These are phyloP conservation scores for Scorias spongiosa DNA, from an alignment of 2,329 filamentous ascomycete genomes.

Conservation along the genomic window DNA sequence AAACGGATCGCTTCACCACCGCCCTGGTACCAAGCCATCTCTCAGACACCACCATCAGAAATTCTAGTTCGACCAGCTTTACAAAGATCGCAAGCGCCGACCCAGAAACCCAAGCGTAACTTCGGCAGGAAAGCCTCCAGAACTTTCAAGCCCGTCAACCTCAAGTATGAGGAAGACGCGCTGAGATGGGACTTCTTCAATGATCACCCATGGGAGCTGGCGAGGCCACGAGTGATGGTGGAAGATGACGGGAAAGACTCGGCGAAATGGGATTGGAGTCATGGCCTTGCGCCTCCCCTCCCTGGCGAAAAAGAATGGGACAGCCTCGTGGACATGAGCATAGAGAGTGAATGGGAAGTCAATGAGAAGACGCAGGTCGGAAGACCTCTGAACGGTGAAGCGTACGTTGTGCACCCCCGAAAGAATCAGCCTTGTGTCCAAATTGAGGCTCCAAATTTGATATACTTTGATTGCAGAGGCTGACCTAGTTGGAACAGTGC, in stretches of 20 bases:
- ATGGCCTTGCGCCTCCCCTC: slow-evolving; percentile 2
- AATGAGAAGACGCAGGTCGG: slow-evolving; percentile 51
- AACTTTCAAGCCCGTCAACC: slow-evolving; percentile 63
- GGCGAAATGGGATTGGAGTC: slow-evolving; percentile 62
- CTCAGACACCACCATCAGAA: slow-evolving; percentile 44
- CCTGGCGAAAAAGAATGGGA: neutral
- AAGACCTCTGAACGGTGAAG: slow-evolving; percentile 54
- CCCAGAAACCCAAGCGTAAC: slow-evolving; percentile 37
- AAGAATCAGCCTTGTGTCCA: slow-evolving; percentile 48
- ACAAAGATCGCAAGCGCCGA: slow-evolving; percentile 34
- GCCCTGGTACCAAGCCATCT: slow-evolving; percentile 43
- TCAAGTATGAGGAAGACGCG: slow-evolving; percentile 70
- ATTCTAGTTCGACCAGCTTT: slow-evolving; percentile 40
- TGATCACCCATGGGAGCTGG: slow-evolving; percentile 96
- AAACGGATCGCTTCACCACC: slow-evolving; percentile 28
- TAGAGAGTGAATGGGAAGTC: slow-evolving; percentile 30
- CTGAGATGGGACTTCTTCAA: slow-evolving; percentile 71
- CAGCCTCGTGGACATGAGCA: slow-evolving; percentile 11
- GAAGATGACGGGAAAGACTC: slow-evolving; percentile 76
- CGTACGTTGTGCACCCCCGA: slow-evolving; percentile 7
- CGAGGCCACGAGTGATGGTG: slow-evolving; percentile 68
- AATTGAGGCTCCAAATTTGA: slow-evolving; percentile 9
- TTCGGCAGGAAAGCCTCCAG: slow-evolving; percentile 50
- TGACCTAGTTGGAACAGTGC: slow-evolving; percentile 43
- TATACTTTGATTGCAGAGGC: neutral